Percentiles rank a stretch among this genome's conserved stretches.
These are phyloP conservation scores for Pezicula neosporulosa DNA, from an alignment of 2,329 filamentous ascomycete species.

Conservation along the genomic window DNA sequence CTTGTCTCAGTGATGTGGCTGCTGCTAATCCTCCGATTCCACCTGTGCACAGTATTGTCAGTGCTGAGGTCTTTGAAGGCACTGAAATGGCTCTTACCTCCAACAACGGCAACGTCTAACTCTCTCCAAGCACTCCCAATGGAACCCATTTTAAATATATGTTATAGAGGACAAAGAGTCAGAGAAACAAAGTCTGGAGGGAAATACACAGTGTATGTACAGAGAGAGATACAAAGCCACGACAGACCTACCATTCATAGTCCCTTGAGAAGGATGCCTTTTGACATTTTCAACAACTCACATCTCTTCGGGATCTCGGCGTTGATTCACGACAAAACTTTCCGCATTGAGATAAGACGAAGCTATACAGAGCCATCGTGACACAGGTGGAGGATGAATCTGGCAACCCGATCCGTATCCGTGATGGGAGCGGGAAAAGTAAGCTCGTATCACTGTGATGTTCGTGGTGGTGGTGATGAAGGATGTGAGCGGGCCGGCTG, in stretches of 20 bases:
- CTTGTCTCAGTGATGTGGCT: constrained; percentile 47
- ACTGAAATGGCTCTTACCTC: background rate
- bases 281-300: too few relatives aligned
- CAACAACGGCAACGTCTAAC: constrained; percentile 16
- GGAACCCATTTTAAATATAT: constrained; percentile 13
- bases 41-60: background rate
- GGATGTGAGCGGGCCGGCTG: background rate
- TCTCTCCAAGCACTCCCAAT: constrained; percentile 9
- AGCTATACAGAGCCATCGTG: background rate
- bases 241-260: background rate
- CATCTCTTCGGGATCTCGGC: background rate
- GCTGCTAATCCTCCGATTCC: constrained; percentile 39
- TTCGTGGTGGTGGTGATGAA: background rate
- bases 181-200: background rate
- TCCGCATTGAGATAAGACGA: background rate
- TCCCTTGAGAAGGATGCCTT: background rate
- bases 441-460: background rate
- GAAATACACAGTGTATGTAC: background rate
- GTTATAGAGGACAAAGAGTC: background rate
- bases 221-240: background rate
- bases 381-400: background rate
- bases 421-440: background rate
- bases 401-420: background rate
- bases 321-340: too few relatives aligned
- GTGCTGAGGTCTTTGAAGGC: too few relatives aligned